phyloP scores from a whole-genome alignment of 176 grass and related monocot species.

The Zea luxurians region DNA sequence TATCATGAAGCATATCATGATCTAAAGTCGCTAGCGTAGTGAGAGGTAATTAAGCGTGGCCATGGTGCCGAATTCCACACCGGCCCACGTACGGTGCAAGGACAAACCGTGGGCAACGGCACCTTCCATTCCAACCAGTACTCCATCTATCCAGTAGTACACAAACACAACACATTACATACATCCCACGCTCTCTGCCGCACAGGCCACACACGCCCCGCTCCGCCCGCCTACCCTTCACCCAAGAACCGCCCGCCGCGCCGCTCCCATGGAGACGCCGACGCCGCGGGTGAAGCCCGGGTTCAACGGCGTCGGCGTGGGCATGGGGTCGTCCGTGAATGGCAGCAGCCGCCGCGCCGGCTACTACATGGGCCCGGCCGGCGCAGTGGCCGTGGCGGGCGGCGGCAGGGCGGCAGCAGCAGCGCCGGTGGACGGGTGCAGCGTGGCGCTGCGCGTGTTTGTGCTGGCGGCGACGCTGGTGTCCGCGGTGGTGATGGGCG shows the following conservation, averaged over 20 bases:
- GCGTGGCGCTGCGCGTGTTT: conserved; percentile 44
- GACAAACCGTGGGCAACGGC: neutral
- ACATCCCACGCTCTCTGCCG: neutral
- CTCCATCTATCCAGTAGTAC: neutral
- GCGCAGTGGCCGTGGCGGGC: neutral
- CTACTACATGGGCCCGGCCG: neutral
- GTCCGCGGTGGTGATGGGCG: conserved; percentile 61
- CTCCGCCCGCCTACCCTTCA: conserved; percentile 31
- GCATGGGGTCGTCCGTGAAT: neutral
- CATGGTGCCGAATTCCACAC: no score
- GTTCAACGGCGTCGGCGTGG: conserved; percentile 40
- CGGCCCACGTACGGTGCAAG: neutral
- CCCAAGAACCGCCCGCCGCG: neutral
- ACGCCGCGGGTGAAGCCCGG: conserved; percentile 43
- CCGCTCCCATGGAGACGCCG: conserved; percentile 44
- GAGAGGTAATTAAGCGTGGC: no score
- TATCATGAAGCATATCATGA: no score
- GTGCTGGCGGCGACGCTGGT: conserved; percentile 50
- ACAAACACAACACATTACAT: no score
- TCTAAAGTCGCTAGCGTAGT: no score
- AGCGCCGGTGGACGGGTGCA: conserved; percentile 31
- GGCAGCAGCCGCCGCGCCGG: conserved; percentile 35
- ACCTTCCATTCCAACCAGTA: neutral
- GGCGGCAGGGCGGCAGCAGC: neutral
- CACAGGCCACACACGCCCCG: neutral